Base-by-base conservation (phyloP, 495 filamentous ascomycete species). In the Entonaema liquescens region DNA sequence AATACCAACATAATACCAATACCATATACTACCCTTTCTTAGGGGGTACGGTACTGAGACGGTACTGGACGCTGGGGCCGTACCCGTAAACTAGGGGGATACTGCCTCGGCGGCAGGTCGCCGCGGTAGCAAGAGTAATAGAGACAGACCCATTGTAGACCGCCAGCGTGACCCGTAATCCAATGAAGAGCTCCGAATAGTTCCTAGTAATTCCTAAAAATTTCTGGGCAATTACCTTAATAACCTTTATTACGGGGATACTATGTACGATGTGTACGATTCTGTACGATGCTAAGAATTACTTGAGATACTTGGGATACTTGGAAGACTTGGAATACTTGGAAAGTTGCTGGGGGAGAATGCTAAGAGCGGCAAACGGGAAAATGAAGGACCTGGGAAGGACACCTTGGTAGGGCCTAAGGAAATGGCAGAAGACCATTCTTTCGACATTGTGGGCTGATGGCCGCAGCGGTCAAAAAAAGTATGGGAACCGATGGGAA, bases 401-500 rank as follows among this genome's bases (percentile, higher is more conserved):
- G 9, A 15, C 35, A n/a, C n/a, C n/a, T n/a, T n/a, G n/a, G n/a
- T 38, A 35, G 42, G 33, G 26, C 68, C 62, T 59, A 29, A 49
- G 53, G 58, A 31, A 62, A 38, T 36, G 21, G 42, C 21, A 29
- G n/a, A 53, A 62, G 63, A 47, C 70, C 65, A 65, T 25, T 56
- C 54, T 66, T 44, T 64, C 26, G 28, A 73, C 70, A 66, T 73
- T 68, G 57, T 73, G 70, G 70, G 61, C 70, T 73, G 70, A 73
- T 73, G 70, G 70, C 40, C 70, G 70, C 70, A 73, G 65, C 56
- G 55, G 65, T 68, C 65, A 62, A 65, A 47, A 65, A 47, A 47
- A 21, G 17, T 23, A 47, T 47, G 42, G 42, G 5, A 47, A 47
- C 42, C 65, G 58, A 25, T 62, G 58, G 65, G 49, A 65, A 52